These are phyloP conservation scores for Gossypium ekmanianum DNA, from an alignment of 345 rosid species.

Conservation along the genomic window DNA sequence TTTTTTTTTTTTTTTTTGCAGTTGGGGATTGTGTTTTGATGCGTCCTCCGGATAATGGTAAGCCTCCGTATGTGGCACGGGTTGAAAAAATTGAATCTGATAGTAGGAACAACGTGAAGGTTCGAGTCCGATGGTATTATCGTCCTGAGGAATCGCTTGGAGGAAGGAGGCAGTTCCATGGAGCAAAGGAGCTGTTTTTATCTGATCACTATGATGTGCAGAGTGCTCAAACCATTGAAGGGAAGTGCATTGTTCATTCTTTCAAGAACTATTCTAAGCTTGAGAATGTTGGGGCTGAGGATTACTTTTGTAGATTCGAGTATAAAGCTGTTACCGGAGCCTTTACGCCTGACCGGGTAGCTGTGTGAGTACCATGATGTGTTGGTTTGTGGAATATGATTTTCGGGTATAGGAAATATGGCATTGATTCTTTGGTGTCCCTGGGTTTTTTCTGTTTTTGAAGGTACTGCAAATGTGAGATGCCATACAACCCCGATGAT, in stretches of 20 bases:
- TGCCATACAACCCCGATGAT: constrained; percentile 94
- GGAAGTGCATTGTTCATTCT: constrained; percentile 75
- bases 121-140: constrained; percentile 78
- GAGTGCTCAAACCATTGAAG: constrained; percentile 80
- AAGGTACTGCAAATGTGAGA: constrained; percentile 92
- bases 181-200: constrained; percentile 81
- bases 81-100: constrained; percentile 81
- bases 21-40: constrained; percentile 80
- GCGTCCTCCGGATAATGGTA: constrained; percentile 76
- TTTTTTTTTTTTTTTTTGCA: constrained; percentile 22
- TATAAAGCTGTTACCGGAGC: constrained; percentile 85
- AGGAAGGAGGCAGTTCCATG: constrained; percentile 89
- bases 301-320: constrained; percentile 82
- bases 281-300: constrained; percentile 73
- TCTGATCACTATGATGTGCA: constrained; percentile 86
- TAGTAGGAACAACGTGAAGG: constrained; percentile 61
- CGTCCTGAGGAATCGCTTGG: constrained; percentile 87
- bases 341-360: constrained; percentile 81
- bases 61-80: constrained; percentile 72
- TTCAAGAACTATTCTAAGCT: constrained; percentile 75
- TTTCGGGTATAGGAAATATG: background rate
- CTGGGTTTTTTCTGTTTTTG: constrained; percentile 19
- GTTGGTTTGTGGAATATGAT: constrained; percentile 11
- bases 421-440: constrained; percentile 14
- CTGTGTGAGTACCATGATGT: constrained; percentile 60